Conservation (phyloP, 2,329 filamentous ascomycete genomes). For the Pseudopithomyces chartarum region DNA sequence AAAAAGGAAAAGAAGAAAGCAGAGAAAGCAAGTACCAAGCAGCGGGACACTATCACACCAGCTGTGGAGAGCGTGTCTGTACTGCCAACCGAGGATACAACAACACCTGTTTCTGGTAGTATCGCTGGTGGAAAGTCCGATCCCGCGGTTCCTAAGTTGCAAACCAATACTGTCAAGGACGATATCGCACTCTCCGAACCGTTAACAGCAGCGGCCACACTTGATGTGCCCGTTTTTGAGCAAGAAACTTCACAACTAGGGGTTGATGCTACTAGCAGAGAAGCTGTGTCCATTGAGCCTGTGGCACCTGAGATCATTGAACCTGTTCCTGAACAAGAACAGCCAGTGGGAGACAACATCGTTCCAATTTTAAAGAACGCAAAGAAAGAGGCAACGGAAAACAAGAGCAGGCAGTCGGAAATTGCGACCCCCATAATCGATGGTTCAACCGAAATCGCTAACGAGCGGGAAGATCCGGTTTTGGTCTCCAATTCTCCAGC, state of each 20-base stretch:
- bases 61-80: conserved; percentile 13
- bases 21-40: conserved; percentile 32
- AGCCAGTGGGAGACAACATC: conserved; percentile 12
- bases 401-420: conserved; percentile 22
- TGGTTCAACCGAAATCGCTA: not conserved
- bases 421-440: conserved; percentile 17
- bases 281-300: not conserved
- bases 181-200: too few species aligned
- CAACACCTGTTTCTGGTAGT: not conserved
- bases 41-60: conserved; percentile 23
- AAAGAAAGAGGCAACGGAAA: conserved; percentile 32
- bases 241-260: not conserved
- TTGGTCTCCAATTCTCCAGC: not conserved
- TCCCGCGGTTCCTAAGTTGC: not conserved
- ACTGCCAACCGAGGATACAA: not conserved
- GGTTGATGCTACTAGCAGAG: not conserved
- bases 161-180: not conserved
- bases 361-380: conserved; percentile 20
- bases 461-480: not conserved
- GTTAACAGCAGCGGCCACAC: not conserved
- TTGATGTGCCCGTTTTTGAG: not conserved
- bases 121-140: not conserved
- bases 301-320: not conserved
- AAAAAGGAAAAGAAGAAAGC: conserved; percentile 39
- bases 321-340: not conserved